A percentile compares a stretch with the other conserved stretches of the same genome.
phyloP scores from a whole-genome alignment of 768 basidiomycete genomes.

The Mycena galopus region DNA sequence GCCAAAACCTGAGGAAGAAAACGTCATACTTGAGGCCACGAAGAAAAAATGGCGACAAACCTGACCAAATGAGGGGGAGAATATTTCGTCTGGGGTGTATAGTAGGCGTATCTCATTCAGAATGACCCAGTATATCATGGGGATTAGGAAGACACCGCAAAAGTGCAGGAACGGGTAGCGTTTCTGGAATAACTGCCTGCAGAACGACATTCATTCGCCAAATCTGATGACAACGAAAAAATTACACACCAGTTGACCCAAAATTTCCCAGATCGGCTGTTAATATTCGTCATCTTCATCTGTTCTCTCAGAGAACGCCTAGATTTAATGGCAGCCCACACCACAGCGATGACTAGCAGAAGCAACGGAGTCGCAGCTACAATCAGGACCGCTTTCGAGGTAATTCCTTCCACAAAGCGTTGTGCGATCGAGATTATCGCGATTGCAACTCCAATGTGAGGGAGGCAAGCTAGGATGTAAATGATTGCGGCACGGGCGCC shows the following conservation, averaged over 20 bases:
- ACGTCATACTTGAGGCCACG: background rate
- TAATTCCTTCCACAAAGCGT: background rate
- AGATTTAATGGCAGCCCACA: background rate
- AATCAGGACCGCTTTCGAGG: background rate
- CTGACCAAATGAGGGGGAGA: slow-evolving; percentile 10
- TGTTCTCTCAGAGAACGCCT: background rate
- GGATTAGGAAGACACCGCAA: slow-evolving; percentile 25
- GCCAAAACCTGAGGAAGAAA: background rate
- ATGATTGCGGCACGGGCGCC: background rate
- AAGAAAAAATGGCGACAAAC: background rate
- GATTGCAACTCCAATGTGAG: slow-evolving; percentile 7
- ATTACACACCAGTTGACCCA: slow-evolving; percentile 5
- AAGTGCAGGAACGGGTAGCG: slow-evolving; percentile 20
- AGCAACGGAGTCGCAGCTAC: background rate
- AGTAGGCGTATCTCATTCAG: background rate
- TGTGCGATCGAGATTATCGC: background rate
- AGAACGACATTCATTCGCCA: background rate
- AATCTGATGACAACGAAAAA: background rate
- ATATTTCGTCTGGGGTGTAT: slow-evolving; percentile 7
- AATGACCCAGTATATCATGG: no score
- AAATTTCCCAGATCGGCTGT: background rate
- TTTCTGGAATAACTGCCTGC: background rate
- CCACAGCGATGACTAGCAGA: background rate
- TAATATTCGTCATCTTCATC: background rate
- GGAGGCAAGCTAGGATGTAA: background rate